phyloP scores from a whole-genome alignment of 495 filamentous ascomycete genomes.

The Annulohypoxylon stygium region DNA sequence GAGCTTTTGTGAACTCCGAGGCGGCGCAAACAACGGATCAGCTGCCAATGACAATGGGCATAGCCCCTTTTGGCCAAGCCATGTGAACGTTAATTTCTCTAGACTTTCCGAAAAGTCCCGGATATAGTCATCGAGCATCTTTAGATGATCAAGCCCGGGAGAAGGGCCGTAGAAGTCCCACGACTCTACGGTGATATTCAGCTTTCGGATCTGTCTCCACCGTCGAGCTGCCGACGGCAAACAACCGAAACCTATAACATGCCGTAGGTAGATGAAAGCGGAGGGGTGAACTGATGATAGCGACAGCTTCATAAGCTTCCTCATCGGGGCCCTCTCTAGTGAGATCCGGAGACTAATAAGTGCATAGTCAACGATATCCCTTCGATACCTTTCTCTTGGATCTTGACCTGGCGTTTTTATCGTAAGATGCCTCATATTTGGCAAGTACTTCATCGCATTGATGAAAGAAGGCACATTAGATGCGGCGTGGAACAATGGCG shows the following conservation, averaged over 20 bases:
- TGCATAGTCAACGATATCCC: slow-evolving; percentile 83
- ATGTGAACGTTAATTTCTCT: slow-evolving; percentile 74
- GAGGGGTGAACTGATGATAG: slow-evolving; percentile 76
- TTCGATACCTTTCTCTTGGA: slow-evolving; percentile 73
- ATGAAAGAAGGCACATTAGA: slow-evolving; percentile 85
- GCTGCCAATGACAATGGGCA: slow-evolving; percentile 74
- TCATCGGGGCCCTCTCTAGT: slow-evolving; percentile 74
- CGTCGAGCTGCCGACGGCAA: slow-evolving; percentile 71
- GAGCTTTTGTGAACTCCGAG: slow-evolving; percentile 63
- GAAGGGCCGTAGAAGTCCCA: slow-evolving; percentile 68
- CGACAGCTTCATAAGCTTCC: slow-evolving; percentile 70
- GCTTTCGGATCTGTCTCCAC: slow-evolving; percentile 78
- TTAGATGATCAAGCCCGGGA: slow-evolving; percentile 76
- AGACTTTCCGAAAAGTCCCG: slow-evolving; percentile 71
- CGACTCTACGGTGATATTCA: slow-evolving; percentile 75
- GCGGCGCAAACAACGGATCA: slow-evolving; percentile 70
- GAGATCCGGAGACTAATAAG: slow-evolving; percentile 83
- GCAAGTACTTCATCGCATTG: slow-evolving; percentile 71
- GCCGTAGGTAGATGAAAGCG: slow-evolving; percentile 77
- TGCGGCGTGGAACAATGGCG: slow-evolving; percentile 85
- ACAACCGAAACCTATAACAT: slow-evolving; percentile 73
- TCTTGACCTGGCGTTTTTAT: slow-evolving; percentile 79
- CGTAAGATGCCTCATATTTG: slow-evolving; percentile 74
- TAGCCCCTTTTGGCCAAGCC: slow-evolving; percentile 75
- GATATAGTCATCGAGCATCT: slow-evolving; percentile 80